Base-by-base conservation (phyloP, 2,329 filamentous ascomycete genomes). In the Alternaria gaisen region DNA sequence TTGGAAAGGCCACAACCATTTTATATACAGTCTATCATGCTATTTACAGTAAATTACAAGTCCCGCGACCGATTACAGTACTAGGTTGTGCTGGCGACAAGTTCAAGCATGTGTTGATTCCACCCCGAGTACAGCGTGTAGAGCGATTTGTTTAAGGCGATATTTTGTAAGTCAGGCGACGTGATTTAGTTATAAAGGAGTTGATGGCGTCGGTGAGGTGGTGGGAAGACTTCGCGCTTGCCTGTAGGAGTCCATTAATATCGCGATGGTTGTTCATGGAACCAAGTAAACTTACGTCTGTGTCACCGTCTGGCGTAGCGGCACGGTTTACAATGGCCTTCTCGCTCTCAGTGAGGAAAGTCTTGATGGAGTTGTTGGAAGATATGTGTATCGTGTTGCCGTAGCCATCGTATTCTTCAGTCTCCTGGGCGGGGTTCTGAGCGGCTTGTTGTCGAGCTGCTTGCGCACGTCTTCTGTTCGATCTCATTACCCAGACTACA, bases 111-210 rank as follows among this genome's bases (percentile, higher is more conserved):
- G 32, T 50, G 46, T 50, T 50, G 46, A 50, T 26, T 30, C 20
- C 20, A 11, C 5, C 20, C 20, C 10, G 2, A 11, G 22, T 50
- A 50, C 16, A 24, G 32, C 1, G 12, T 20, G 53, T 32, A 64
- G 26, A 58, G 63, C 22, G 57, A 58, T 34, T 30, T 30, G 28
- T 30, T 11, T 12, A 30, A 22, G 61, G 63, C 22, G 60, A 58
- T 34, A 65, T 64, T 36, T 65, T 65, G 34, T 65, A 64, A 11
- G 60, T 61, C 12, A 64, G 24, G 20, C 58, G 54, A 30, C 63
- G 46, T 30, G 63, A 61, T 22, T 61, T 64, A 5, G 57, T 48
- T 34, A 65, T 52, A 34, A 65, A 65, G 4, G 57, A 38, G 32
- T 54, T 59, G 38, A 65, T 58, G n/a, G 54, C 61, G 14, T 64